phyloP scores from a whole-genome alignment of 176 grass and related monocot species.

The Eleusine coracana region DNA sequence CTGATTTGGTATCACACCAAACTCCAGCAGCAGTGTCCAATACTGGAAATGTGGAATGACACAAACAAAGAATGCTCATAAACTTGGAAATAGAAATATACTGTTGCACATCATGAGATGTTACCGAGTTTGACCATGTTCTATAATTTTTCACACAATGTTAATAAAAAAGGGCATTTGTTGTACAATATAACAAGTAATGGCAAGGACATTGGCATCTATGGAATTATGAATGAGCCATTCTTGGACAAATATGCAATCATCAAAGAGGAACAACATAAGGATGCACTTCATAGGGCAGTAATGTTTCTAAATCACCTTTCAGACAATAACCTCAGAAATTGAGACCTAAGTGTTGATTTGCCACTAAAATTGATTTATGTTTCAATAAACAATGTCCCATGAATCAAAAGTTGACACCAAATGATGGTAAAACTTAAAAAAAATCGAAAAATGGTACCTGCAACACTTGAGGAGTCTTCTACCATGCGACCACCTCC shows the following conservation, averaged over 20 bases:
- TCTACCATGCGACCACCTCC: constrained; percentile 99
- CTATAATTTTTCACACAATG: constrained; percentile 6
- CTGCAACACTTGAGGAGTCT: constrained; percentile 93
- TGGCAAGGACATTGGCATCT: neutral
- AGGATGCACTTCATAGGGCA: neutral
- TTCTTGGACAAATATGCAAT: constrained; percentile 1
- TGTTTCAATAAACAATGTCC: constrained; percentile 2
- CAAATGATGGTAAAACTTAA: constrained; percentile 13
- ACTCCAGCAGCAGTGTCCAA: constrained; percentile 97
- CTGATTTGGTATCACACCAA: constrained; percentile 96
- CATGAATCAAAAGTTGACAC: neutral
- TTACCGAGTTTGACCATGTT: constrained; percentile 6
- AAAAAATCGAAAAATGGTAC: constrained; percentile 40
- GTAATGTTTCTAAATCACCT: constrained; percentile 25
- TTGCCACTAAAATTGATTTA: neutral
- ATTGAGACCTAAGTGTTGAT: neutral
- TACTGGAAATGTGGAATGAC: constrained; percentile 59
- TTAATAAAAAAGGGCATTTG: constrained; percentile 20
- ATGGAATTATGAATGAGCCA: neutral
- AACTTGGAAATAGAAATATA: neutral
- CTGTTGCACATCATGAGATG: neutral
- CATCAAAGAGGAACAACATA: neutral
- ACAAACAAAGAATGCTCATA: constrained; percentile 22
- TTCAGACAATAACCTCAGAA: constrained; percentile 9
- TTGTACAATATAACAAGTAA: constrained; percentile 24